phyloP scores from a whole-genome alignment of 768 basidiomycete genomes.

The Lactifluus volemus region DNA sequence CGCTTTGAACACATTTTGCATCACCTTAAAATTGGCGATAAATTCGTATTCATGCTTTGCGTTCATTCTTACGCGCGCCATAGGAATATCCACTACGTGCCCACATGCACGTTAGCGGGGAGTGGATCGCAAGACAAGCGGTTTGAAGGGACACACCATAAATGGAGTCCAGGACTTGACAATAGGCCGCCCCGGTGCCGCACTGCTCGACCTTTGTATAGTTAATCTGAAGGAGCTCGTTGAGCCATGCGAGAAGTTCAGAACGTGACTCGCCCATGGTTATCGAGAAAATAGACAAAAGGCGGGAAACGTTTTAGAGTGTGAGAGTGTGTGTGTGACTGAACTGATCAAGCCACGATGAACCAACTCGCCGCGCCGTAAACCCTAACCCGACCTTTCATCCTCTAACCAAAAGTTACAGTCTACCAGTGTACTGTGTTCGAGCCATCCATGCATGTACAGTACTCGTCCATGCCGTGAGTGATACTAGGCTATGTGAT shows the following conservation, averaged over 20 bases:
- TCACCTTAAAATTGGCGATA: constrained; percentile 88
- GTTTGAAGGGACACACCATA: constrained; percentile 50
- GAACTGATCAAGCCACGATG: neutral
- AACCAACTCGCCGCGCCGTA: neutral
- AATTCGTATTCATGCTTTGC: constrained; percentile 96
- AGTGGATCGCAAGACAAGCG: neutral
- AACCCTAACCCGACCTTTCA: constrained; percentile 6
- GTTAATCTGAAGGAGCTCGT: constrained; percentile 84
- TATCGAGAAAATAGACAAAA: neutral
- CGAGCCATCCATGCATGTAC: too few relatives aligned
- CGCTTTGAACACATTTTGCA: constrained; percentile 86
- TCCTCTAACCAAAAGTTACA: too few relatives aligned
- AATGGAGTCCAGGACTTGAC: constrained; percentile 92
- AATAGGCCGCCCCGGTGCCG: constrained; percentile 87
- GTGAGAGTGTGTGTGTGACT: neutral
- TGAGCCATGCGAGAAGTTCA: constrained; percentile 88
- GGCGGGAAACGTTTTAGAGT: neutral
- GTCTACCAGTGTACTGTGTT: too few relatives aligned
- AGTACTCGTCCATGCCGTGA: too few relatives aligned
- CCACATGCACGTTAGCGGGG: neutral
- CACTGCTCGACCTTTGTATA: constrained; percentile 93
- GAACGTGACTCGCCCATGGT: constrained; percentile 68
- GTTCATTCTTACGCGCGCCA: constrained; percentile 90
- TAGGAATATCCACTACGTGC: constrained; percentile 75
- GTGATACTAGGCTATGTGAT: too few relatives aligned